Percentiles rank a stretch among this genome's conserved stretches.
Evolutionary conservation across 352 stramenopile genomes (phyloP).

Genomic region (Phytopythium ostracodes): DNA sequence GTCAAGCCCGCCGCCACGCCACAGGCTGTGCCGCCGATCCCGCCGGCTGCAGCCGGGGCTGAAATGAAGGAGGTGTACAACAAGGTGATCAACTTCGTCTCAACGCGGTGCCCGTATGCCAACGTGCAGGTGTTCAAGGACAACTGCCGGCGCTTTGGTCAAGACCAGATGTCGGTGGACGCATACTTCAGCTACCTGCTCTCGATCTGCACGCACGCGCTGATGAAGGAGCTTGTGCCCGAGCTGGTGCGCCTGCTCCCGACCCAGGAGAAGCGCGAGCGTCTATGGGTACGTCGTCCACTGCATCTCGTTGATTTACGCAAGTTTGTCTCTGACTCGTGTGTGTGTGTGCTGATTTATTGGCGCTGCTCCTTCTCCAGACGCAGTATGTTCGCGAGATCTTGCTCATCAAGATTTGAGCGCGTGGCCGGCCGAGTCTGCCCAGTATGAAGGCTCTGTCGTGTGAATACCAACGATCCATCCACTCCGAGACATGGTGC

Average conservation of each 20-base stretch:
- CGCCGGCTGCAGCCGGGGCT: slow-evolving; percentile 39
- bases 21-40: slow-evolving; percentile 51
- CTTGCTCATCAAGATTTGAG: slow-evolving; percentile 8
- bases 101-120: slow-evolving; percentile 72
- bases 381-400: slow-evolving; percentile 5
- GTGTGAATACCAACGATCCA: not conserved
- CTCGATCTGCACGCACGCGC: slow-evolving; percentile 68
- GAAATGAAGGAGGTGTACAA: slow-evolving; percentile 85
- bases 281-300: slow-evolving; percentile 59
- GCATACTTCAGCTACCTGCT: slow-evolving; percentile 79
- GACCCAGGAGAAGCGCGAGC: slow-evolving; percentile 81
- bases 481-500: not conserved
- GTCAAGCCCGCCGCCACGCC: slow-evolving; percentile 23
- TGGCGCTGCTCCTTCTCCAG: too few species aligned
- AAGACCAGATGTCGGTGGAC: slow-evolving; percentile 83
- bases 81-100: slow-evolving; percentile 76
- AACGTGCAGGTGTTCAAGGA: slow-evolving; percentile 86
- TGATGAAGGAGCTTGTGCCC: slow-evolving; percentile 78
- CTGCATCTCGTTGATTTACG: too few species aligned
- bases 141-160: slow-evolving; percentile 84
- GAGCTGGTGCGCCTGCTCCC: slow-evolving; percentile 78
- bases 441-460: not conserved
- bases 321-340: not conserved
- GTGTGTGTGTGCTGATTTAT: too few species aligned
- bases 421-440: not conserved